A percentile compares a stretch with the other conserved stretches of the same genome.
phyloP scores from a whole-genome alignment of 805 yeast genomes.

The Sugiyamaella lignohabitans region DNA sequence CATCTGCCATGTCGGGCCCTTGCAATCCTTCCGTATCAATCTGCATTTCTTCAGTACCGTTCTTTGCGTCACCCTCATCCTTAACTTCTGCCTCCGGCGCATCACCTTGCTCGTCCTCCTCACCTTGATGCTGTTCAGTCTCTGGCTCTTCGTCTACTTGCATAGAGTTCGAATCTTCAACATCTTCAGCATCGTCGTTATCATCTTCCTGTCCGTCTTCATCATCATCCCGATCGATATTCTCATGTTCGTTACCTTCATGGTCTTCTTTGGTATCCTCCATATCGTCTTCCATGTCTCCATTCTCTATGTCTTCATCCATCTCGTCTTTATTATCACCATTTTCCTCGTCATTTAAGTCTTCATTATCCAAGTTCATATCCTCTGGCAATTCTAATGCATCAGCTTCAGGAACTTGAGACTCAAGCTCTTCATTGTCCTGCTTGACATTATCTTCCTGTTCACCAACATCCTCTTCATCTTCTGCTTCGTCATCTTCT shows the following conservation, averaged over 20 bases:
- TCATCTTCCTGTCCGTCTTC: constrained; percentile 24
- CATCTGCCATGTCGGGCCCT: constrained; percentile 55
- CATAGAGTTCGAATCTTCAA: constrained; percentile 27
- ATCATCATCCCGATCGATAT: constrained; percentile 27
- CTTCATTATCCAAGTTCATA: constrained; percentile 71
- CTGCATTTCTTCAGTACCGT: constrained; percentile 31
- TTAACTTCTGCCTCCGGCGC: constrained; percentile 9
- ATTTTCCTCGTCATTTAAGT: constrained; percentile 30
- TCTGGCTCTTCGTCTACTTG: constrained; percentile 31
- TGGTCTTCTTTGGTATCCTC: constrained; percentile 13
- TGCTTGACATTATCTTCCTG: constrained; percentile 80
- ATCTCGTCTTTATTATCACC: constrained; percentile 29
- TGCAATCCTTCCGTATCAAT: constrained; percentile 63
- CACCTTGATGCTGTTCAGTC: constrained; percentile 30
- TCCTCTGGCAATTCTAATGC: constrained; percentile 89
- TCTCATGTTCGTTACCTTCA: constrained; percentile 23
- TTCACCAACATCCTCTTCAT: constrained; percentile 57
- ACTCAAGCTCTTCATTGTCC: constrained; percentile 62
- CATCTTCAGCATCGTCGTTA: constrained; percentile 24
- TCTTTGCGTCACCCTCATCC: constrained; percentile 22
- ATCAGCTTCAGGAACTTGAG: constrained; percentile 74
- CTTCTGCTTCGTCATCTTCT: constrained; percentile 47
- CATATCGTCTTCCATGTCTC: constrained; percentile 19
- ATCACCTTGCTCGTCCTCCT: constrained; percentile 4
- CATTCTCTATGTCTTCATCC: constrained; percentile 23